Evolutionary conservation across 2,329 filamentous ascomycete species (phyloP), one percentile per base, ranked within the genome.

Genomic region (Trichoderma sp.): DNA sequence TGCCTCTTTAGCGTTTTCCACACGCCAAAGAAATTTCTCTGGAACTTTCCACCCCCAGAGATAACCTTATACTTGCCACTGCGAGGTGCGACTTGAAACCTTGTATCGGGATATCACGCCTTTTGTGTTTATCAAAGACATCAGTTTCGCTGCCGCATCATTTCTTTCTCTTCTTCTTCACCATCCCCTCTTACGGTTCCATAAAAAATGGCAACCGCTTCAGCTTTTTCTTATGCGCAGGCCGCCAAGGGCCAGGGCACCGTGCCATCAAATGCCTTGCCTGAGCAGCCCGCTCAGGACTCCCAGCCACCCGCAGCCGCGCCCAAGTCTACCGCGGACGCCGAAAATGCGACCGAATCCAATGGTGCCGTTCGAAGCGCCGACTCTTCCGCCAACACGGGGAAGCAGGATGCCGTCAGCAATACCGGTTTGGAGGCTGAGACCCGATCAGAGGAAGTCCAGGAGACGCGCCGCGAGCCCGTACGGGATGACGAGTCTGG

Each of bases 141-240:
- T 77, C 63, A 75, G 63, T 60, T 77, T 74, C 74, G 76, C 76
- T 75, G 75, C 76, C 77, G 72, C 74, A 50, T 74, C 65, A 80
- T 81, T 77, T 79, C 78, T 80, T 82, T 80, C 79, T 79, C 35
- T 76, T 79, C 80, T 38, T 27, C 21, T 45, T 38, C 24, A 38
- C 45, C 14, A 24, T 4, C n/a, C 8, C 53, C 18, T 41, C 67
- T 69, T 64, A 53, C 73, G 60, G 41, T 45, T 65, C 35, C 50
- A 60, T 78, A 79, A 81, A 84, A 60, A 76, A 91, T 91, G 89
- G 89, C 89, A 78, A 84, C 84, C 75, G 80, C 90, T 77, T 88
- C 91, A 77, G 88, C 91, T 41, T 98, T 98, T 83, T 98, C 96
- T 76, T 98, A 98, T 85, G 96, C 96, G 81, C 95, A 98, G 89